These are phyloP conservation scores for Fusarium hostae DNA, from an alignment of 2,329 filamentous ascomycete genomes.

Conservation along the genomic window DNA sequence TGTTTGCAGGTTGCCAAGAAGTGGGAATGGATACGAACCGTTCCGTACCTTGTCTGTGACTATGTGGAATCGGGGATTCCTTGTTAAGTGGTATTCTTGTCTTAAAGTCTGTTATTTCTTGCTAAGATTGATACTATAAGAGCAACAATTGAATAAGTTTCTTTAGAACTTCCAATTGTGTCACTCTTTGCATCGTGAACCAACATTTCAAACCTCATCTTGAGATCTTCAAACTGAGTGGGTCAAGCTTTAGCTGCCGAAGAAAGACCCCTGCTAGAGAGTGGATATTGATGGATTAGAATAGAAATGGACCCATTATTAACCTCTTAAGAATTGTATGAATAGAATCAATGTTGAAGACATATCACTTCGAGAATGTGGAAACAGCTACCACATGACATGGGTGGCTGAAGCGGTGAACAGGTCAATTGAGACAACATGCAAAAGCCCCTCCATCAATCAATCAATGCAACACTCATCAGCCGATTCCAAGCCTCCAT, in stretches of 20 bases:
- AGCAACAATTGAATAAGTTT: too few relatives aligned
- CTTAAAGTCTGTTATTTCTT: neutral
- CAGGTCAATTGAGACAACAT: neutral
- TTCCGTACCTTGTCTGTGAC: neutral
- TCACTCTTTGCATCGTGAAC: slow-evolving; percentile 4
- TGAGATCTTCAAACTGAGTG: slow-evolving; percentile 23
- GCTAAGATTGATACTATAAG: accelerated
- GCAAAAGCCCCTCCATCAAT: slow-evolving; percentile 1
- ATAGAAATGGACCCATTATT: slow-evolving; percentile 22
- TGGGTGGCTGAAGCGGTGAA: slow-evolving; percentile 12
- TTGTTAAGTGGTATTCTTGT: neutral
- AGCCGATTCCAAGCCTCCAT: slow-evolving; percentile 23
- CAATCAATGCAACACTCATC: slow-evolving; percentile 29
- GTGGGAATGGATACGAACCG: neutral
- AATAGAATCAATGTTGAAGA: neutral
- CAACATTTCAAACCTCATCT: slow-evolving; percentile 4
- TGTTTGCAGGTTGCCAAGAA: neutral
- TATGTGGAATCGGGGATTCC: neutral
- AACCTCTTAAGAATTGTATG: neutral
- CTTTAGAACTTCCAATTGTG: neutral
- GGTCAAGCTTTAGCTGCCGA: slow-evolving; percentile 22
- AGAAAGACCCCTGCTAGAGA: slow-evolving; percentile 28
- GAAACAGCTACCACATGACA: neutral
- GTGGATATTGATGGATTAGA: slow-evolving; percentile 20
- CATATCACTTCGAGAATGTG: neutral